Evolutionary conservation across 306 rosid genomes (phyloP).

Genomic region (Senna siamea): DNA sequence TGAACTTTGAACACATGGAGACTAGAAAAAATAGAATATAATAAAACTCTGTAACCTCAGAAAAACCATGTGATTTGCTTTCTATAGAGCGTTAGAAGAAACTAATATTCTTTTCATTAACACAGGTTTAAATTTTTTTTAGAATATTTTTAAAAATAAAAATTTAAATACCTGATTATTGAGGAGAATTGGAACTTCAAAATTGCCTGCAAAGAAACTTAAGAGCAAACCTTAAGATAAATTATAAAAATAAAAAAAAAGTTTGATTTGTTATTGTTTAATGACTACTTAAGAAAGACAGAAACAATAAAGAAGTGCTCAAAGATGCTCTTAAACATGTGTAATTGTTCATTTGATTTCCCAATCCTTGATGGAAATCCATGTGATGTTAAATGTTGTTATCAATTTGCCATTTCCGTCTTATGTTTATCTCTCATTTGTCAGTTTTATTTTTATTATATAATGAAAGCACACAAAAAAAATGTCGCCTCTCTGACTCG

Average conservation of each 20-base stretch:
- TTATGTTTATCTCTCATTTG: neutral
- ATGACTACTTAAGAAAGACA: conserved; percentile 9
- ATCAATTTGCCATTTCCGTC: conserved; percentile 4
- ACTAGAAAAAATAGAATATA: neutral
- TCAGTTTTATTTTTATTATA: neutral
- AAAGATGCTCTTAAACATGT: conserved; percentile 41
- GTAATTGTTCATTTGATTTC: conserved; percentile 31
- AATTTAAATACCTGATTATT: too few species aligned
- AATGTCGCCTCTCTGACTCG: neutral
- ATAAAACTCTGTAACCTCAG: too few species aligned
- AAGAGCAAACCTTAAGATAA: too few species aligned
- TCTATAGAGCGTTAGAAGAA: too few species aligned
- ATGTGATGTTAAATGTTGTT: conserved; percentile 25
- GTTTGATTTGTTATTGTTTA: conserved; percentile 31
- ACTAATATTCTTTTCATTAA: too few species aligned
- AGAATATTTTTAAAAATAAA: too few species aligned
- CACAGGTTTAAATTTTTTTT: too few species aligned
- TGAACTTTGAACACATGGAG: neutral
- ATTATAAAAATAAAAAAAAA: neutral
- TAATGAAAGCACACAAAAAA: neutral
- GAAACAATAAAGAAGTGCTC: neutral
- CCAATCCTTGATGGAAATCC: conserved; percentile 27
- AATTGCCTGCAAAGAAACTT: too few species aligned
- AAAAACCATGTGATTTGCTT: too few species aligned
- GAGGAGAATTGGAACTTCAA: too few species aligned